Evolutionary conservation across 106 monocot species (phyloP).

Genomic region (Phalaenopsis equestris): DNA sequence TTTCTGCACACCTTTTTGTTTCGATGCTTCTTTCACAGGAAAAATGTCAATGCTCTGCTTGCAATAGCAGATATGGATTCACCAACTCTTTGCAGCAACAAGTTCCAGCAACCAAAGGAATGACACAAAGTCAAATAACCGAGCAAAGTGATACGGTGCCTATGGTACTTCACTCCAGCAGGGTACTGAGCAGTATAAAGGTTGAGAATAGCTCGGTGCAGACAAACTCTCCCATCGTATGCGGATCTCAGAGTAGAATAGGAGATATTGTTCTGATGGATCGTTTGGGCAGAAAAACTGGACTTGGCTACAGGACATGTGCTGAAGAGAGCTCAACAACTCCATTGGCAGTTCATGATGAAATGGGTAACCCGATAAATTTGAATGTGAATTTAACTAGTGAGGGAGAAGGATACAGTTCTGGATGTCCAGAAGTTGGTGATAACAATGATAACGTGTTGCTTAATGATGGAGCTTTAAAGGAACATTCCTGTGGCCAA

Average conservation of each 20-base stretch:
- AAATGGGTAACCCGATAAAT: background rate
- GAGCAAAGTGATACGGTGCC: background rate
- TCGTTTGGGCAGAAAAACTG: background rate
- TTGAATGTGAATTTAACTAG: background rate
- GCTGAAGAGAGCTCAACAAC: background rate
- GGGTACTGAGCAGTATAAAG: background rate
- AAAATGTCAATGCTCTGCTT: constrained; percentile 6
- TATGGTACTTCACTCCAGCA: constrained; percentile 1
- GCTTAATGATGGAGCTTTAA: background rate
- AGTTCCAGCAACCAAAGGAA: background rate
- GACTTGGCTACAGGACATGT: background rate
- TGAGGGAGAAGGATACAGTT: background rate
- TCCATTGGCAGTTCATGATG: background rate
- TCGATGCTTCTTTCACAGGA: background rate
- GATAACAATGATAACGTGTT: background rate
- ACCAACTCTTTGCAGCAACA: background rate
- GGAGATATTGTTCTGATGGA: background rate
- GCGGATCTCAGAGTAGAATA: background rate
- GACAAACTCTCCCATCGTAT: background rate
- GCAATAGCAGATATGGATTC: background rate
- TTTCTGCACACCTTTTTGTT: background rate
- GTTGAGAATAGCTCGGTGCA: background rate
- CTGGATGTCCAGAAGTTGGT: constrained; percentile 4
- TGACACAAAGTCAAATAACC: background rate
- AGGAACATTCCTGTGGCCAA: background rate